A percentile compares a stretch with the other conserved stretches of the same genome.
Conservation (phyloP, 1,284 basidiomycete species). For the Singerocomus inundabilis region DNA sequence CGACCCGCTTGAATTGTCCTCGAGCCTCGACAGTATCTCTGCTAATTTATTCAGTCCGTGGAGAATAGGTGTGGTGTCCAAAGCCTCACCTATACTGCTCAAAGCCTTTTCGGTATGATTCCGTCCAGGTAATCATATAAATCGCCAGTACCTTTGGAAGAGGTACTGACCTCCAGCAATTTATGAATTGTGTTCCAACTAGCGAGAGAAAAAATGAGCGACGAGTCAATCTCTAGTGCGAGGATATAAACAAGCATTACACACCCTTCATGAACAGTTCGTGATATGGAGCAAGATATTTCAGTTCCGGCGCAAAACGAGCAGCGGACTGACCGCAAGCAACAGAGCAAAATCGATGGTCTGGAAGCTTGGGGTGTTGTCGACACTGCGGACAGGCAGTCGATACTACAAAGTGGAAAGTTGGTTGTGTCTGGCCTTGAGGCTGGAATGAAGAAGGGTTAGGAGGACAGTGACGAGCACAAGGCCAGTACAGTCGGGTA, state of each 20-base stretch:
- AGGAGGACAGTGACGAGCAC: neutral
- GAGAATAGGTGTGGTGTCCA: neutral
- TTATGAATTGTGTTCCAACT: conserved; percentile 18
- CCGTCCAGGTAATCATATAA: conserved; percentile 26
- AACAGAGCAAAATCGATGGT: conserved; percentile 23
- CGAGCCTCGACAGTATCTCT: conserved; percentile 20
- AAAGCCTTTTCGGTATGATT: conserved; percentile 11
- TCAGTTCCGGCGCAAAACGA: conserved; percentile 18
- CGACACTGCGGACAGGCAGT: conserved; percentile 21
- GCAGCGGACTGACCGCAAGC: conserved; percentile 15
- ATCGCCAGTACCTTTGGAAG: conserved; percentile 17
- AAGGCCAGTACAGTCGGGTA: neutral
- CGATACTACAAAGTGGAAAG: neutral
- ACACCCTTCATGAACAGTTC: conserved; percentile 8
- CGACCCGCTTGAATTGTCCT: conserved; percentile 8
- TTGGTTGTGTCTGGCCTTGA: neutral
- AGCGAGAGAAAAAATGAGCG: neutral
- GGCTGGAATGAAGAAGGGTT: neutral
- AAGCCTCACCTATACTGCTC: conserved; percentile 19
- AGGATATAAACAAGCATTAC: neutral
- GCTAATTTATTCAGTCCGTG: neutral
- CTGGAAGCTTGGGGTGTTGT: conserved; percentile 14
- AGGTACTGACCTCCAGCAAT: conserved; percentile 8
- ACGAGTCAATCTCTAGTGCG: neutral
- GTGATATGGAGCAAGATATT: conserved; percentile 11